Percentiles rank a stretch among this genome's conserved stretches.
Evolutionary conservation across 805 yeast species (phyloP).

Genomic region (Ogataea naganishii): DNA sequence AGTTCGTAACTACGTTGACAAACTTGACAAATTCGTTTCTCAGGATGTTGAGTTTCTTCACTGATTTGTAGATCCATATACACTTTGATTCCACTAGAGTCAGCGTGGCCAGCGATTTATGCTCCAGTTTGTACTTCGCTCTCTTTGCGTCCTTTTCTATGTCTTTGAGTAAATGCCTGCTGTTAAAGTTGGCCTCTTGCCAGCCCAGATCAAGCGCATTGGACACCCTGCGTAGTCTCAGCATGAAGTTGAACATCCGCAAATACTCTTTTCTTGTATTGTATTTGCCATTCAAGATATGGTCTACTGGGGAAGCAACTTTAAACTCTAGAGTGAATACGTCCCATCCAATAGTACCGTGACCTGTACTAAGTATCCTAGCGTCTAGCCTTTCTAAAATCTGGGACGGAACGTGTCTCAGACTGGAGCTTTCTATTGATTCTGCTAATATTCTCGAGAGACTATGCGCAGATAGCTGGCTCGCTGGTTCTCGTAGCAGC

Average conservation of each 20-base stretch:
- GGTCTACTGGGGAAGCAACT: constrained; percentile 39
- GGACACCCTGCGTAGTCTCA: constrained; percentile 65
- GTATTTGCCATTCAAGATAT: constrained; percentile 40
- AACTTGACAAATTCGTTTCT: constrained; percentile 33
- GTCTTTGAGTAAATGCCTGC: constrained; percentile 16
- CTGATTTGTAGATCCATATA: constrained; percentile 14
- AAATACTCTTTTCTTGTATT: constrained; percentile 52
- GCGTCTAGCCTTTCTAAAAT: constrained; percentile 66
- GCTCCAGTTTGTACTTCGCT: constrained; percentile 5
- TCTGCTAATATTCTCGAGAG: constrained; percentile 57
- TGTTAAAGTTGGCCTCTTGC: constrained; percentile 28
- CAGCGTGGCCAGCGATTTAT: constrained; percentile 4
- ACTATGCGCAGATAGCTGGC: constrained; percentile 53
- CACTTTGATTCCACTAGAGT: constrained; percentile 10
- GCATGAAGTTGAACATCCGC: constrained; percentile 74
- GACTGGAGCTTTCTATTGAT: constrained; percentile 48
- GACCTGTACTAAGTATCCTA: constrained; percentile 63
- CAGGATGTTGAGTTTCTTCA: constrained; percentile 26
- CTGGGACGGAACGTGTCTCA: constrained; percentile 28
- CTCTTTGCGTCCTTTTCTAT: constrained; percentile 9
- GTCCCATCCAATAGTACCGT: constrained; percentile 80
- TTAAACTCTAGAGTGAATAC: constrained; percentile 81
- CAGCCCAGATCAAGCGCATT: constrained; percentile 41
- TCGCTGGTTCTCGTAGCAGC: constrained; percentile 52
- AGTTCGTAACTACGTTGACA: constrained; percentile 29